Evolutionary conservation across 345 rosid species (phyloP).

Genomic region (Sonneratia alba): DNA sequence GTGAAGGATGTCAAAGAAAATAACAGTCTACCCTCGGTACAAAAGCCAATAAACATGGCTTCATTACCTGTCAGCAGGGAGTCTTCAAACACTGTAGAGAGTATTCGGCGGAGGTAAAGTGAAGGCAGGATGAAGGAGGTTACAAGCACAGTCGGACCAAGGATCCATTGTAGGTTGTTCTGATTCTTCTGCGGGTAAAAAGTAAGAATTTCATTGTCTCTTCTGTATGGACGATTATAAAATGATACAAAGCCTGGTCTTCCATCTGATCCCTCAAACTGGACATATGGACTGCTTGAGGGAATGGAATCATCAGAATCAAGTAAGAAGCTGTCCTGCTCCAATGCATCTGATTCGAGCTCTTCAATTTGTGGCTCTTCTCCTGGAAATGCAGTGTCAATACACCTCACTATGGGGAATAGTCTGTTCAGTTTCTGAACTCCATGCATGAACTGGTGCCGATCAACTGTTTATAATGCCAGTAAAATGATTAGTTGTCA

Average conservation of each 20-base stretch:
- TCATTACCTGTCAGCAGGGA: conserved; percentile 75
- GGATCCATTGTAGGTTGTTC: conserved; percentile 61
- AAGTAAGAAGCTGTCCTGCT: conserved; percentile 21
- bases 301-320: conserved; percentile 28
- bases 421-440: no score
- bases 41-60: not conserved
- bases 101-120: conserved; percentile 59
- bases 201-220: conserved; percentile 20
- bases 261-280: conserved; percentile 43
- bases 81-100: conserved; percentile 84
- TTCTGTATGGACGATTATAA: conserved; percentile 43
- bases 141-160: conserved; percentile 85
- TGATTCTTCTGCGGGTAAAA: conserved; percentile 27
- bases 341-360: conserved; percentile 5
- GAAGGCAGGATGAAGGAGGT: conserved; percentile 88
- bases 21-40: not conserved
- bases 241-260: conserved; percentile 78
- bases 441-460: no score
- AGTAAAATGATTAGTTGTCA: no score
- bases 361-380: no score
- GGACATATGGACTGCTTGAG: conserved; percentile 25
- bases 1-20: not conserved
- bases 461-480: no score
- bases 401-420: no score
- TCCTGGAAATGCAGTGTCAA: no score